phyloP scores from a whole-genome alignment of 2,329 filamentous ascomycete genomes.

The Aspergillus aculeatus region DNA sequence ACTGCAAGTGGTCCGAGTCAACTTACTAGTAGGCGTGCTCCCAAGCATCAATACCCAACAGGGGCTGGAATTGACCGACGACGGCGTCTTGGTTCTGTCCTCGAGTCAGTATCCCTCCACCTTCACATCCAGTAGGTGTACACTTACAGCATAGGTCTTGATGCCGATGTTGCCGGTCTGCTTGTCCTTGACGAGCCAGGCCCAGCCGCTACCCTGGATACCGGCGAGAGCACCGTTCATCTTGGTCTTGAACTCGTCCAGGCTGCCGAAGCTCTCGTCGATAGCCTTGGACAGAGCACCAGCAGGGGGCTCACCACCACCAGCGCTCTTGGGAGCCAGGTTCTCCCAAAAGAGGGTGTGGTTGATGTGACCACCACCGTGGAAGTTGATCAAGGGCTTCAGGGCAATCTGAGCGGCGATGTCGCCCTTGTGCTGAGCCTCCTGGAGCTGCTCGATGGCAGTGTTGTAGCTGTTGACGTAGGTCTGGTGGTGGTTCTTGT shows the following conservation, averaged over 20 bases:
- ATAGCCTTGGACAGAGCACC: conserved; percentile 59
- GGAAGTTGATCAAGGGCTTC: conserved; percentile 63
- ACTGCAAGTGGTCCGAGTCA: background rate
- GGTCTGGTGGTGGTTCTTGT: conserved; percentile 91
- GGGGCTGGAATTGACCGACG: conserved; percentile 74
- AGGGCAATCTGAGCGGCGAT: conserved; percentile 58
- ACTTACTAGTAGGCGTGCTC: conserved; percentile 87
- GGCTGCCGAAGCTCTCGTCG: conserved; percentile 58
- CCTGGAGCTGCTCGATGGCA: conserved; percentile 67
- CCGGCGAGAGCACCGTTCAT: conserved; percentile 64
- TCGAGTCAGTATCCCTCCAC: too few relatives aligned
- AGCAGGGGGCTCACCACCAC: conserved; percentile 62
- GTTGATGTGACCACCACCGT: conserved; percentile 64
- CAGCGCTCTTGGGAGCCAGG: conserved; percentile 60
- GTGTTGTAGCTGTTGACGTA: conserved; percentile 89
- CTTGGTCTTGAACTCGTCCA: conserved; percentile 61
- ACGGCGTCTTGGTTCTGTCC: conserved; percentile 80
- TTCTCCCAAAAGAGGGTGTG: conserved; percentile 68
- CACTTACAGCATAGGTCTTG: conserved; percentile 62
- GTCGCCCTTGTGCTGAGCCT: conserved; percentile 55
- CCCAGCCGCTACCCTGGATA: conserved; percentile 66
- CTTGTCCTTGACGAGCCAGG: conserved; percentile 62
- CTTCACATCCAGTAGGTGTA: background rate
- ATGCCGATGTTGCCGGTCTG: conserved; percentile 58
- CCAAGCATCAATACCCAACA: conserved; percentile 91